Evolutionary conservation across 1,284 basidiomycete genomes (phyloP).

Genomic region (Gomphus sp.): DNA sequence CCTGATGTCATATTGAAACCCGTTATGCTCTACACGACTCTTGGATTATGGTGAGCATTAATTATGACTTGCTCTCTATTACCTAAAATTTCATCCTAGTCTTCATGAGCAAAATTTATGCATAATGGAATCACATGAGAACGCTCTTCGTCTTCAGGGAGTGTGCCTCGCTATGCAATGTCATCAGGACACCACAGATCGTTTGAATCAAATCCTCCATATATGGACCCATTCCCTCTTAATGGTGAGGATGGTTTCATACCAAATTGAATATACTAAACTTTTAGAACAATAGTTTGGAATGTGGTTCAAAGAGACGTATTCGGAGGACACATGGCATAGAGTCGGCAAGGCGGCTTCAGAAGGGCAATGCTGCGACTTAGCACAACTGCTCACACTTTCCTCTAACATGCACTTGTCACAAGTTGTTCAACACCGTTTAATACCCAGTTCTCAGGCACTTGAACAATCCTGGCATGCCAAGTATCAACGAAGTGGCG

Average conservation of each 20-base stretch:
- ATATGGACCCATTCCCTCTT: not conserved
- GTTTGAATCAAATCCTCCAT: not conserved
- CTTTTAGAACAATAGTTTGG: not conserved
- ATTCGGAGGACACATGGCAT: not conserved
- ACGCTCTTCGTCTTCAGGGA: not conserved
- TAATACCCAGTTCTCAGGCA: not conserved
- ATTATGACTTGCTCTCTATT: not conserved
- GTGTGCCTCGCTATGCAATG: not conserved
- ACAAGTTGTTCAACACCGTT: not conserved
- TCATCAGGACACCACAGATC: not conserved
- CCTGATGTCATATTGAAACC: slow-evolving; percentile 1
- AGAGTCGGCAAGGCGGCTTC: not conserved
- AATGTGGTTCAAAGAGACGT: slow-evolving; percentile 4
- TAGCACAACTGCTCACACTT: not conserved
- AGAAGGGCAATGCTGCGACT: not conserved
- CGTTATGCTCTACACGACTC: not conserved
- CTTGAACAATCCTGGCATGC: not conserved
- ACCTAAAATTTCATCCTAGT: not conserved
- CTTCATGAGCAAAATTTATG: not conserved
- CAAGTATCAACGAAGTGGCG: not conserved
- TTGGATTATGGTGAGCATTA: not conserved
- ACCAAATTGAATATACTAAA: not conserved
- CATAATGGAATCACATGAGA: not conserved
- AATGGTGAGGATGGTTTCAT: not conserved
- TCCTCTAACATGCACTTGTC: not conserved